phyloP scores from a whole-genome alignment of 345 rosid genomes.

The Dimocarpus longan region DNA sequence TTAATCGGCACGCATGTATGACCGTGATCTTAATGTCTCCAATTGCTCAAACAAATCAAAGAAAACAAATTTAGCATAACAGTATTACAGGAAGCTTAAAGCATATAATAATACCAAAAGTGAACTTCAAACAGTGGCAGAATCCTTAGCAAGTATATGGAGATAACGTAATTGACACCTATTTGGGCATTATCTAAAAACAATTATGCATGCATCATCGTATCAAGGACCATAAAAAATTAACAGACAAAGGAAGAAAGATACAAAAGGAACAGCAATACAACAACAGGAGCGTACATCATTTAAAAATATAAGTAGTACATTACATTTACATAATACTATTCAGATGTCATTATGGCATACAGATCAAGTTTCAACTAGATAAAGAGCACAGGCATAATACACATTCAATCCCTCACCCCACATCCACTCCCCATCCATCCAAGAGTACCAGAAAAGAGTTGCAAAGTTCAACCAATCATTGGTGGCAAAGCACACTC shows the following conservation, averaged over 20 bases:
- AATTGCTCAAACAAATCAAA: slow-evolving; percentile 1
- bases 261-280: not conserved
- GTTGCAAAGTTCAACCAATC: not conserved
- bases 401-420: slow-evolving; percentile 1
- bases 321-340: slow-evolving; percentile 11
- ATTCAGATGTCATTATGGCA: slow-evolving; percentile 15
- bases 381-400: slow-evolving; percentile 9
- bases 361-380: slow-evolving; percentile 21
- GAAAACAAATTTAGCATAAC: not conserved
- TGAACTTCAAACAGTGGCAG: not conserved
- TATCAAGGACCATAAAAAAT: not conserved
- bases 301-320: not conserved
- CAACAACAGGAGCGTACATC: not conserved
- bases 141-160: not conserved
- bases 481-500: not conserved
- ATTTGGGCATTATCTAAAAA: not conserved
- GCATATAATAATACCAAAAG: not conserved
- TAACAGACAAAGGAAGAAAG: not conserved
- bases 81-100: not conserved
- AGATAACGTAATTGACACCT: not conserved
- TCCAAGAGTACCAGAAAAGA: not conserved
- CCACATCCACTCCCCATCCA: not conserved
- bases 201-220: slow-evolving; percentile 1
- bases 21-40: not conserved
- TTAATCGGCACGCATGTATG: not conserved